phyloP scores from a whole-genome alignment of 768 basidiomycete genomes.

The Amylocystis lapponica region DNA sequence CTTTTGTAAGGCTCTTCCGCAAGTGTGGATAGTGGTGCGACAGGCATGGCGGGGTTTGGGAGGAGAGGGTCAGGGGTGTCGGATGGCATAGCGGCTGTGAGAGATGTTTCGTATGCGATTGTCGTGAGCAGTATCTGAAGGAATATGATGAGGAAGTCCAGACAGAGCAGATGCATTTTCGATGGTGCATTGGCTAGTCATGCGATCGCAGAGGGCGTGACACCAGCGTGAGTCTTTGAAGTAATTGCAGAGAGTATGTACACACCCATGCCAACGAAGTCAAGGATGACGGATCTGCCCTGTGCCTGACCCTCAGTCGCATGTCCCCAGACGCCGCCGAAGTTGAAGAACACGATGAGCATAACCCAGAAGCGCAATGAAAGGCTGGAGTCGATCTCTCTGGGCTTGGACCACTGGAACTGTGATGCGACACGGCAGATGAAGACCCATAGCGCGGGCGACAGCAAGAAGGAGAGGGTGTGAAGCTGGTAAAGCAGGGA shows the following conservation, averaged over 20 bases:
- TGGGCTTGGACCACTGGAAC: slow-evolving; percentile 59
- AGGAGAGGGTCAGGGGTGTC: slow-evolving; percentile 37
- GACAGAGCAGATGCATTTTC: slow-evolving; percentile 53
- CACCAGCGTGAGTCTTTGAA: background rate
- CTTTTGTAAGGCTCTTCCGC: slow-evolving; percentile 5
- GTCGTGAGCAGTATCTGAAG: slow-evolving; percentile 63
- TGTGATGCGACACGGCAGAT: slow-evolving; percentile 53
- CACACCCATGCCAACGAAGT: slow-evolving; percentile 76
- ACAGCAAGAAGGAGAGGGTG: slow-evolving; percentile 70
- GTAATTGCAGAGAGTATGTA: background rate
- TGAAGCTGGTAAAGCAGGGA: slow-evolving; percentile 66
- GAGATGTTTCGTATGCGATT: slow-evolving; percentile 62
- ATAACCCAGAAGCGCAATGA: slow-evolving; percentile 67
- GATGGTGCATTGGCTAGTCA: slow-evolving; percentile 45
- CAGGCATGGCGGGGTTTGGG: slow-evolving; percentile 25
- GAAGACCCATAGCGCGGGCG: slow-evolving; percentile 57
- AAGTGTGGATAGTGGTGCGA: slow-evolving; percentile 10
- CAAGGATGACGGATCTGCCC: slow-evolving; percentile 62
- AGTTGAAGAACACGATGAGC: slow-evolving; percentile 53
- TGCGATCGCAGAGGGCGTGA: background rate
- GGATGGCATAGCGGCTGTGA: slow-evolving; percentile 34
- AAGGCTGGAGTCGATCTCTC: slow-evolving; percentile 57
- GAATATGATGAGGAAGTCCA: slow-evolving; percentile 63
- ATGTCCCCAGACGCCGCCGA: slow-evolving; percentile 58
- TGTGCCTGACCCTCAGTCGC: slow-evolving; percentile 44